phyloP scores from a whole-genome alignment of 2,329 filamentous ascomycete genomes.

The Seiridium cupressi region DNA sequence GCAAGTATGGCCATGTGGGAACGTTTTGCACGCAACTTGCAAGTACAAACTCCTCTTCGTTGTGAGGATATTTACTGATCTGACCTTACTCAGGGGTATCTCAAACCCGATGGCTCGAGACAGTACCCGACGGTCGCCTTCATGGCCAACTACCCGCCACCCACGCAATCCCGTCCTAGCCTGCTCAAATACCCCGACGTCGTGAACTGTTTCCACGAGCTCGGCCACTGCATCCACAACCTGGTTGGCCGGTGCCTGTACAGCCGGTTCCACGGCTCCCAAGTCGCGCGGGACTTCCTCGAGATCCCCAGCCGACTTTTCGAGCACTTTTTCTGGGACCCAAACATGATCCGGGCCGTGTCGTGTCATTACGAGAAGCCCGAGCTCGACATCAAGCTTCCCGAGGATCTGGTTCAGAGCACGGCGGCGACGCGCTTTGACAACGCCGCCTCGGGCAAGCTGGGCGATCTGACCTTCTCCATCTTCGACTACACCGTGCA shows the following conservation, averaged over 20 bases:
- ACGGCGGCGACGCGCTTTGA: background rate
- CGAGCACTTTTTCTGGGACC: slow-evolving; percentile 1
- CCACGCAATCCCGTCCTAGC: background rate
- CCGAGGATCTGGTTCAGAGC: background rate
- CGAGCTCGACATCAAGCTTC: background rate
- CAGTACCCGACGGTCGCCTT: background rate
- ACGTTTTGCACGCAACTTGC: background rate
- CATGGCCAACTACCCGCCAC: background rate
- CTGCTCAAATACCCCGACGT: background rate
- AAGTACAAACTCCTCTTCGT: background rate
- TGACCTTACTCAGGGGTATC: background rate
- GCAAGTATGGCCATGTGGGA: slow-evolving; percentile 3
- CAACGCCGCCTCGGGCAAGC: background rate
- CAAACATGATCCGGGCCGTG: slow-evolving; percentile 1
- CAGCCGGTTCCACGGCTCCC: background rate
- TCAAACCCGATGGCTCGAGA: background rate
- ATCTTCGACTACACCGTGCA: background rate
- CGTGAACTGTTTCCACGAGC: background rate
- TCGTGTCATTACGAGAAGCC: slow-evolving; percentile 1
- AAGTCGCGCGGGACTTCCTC: background rate
- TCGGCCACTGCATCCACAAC: background rate
- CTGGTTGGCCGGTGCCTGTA: background rate
- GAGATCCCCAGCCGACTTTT: background rate
- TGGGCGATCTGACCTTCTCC: background rate
- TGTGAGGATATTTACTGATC: background rate